Evolutionary conservation across 2,329 filamentous ascomycete genomes (phyloP), one percentile per base, ranked within the genome.

Genomic region (Fusarium equiseti): DNA sequence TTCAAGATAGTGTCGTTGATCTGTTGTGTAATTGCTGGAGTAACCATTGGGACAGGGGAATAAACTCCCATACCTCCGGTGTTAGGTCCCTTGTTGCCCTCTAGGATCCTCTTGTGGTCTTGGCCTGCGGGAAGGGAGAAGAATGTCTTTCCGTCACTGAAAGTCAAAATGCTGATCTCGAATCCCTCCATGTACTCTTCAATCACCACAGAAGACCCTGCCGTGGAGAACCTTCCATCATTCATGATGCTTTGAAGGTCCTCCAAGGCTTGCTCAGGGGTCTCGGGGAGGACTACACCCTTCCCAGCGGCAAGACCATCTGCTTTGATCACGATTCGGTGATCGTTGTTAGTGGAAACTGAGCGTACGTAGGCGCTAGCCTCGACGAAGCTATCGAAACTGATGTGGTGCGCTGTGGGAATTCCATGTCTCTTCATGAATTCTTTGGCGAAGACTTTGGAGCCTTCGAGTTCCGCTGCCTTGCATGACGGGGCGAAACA

Each of bases 21-120:
- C 62, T 86, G 81, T 3, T 86, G 84, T 16, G 91, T 81, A 3
- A 89, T 79, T 18, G 86, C 83, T 50, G 65, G 38, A 3, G 85
- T 84, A 7, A 85, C 84, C 76, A 89, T 86, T 16, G 82, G 86
- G 1, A 90, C 90, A 5, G 88, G 88, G 4, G 90, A 90, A 78
- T 93, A 93, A 59, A 90, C 92, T 3, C 91, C 91, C 91, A 93
- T 93, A 16, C 91, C 91, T 56, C 91, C 91, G 13, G 91, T 93
- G 76, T 92, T 93, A 3, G 89, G 89, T 0, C 91, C 91, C 48
- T 86, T 82, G 75, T 93, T 90, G 40, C 88, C 88, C 66, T 93
- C 91, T 51, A 86, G 86, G 55, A 91, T 89, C 11, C 89, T 85
- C 81, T 93, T 93, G 80, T 93, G 91, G 75, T 93, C 91, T 75